Conservation (phyloP, 805 yeast genomes). For the Zygosaccharomyces lentus region DNA sequence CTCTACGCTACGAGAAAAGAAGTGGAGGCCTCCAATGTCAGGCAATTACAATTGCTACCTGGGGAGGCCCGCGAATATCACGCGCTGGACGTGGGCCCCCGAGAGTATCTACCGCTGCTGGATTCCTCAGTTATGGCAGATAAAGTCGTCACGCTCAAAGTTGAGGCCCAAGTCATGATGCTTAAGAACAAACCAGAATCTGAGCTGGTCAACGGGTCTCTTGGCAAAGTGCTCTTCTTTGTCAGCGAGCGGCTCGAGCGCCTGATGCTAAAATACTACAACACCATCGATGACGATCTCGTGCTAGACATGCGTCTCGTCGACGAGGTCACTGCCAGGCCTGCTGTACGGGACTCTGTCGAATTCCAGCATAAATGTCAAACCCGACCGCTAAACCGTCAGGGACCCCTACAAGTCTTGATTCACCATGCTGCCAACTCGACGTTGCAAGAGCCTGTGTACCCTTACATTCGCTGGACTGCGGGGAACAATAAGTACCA, state of each 20-base stretch:
- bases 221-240: slow-evolving; percentile 62
- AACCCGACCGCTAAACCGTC: slow-evolving; percentile 19
- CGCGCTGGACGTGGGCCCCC: slow-evolving; percentile 42
- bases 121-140: slow-evolving; percentile 70
- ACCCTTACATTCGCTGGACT: slow-evolving; percentile 37
- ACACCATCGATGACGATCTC: slow-evolving; percentile 27
- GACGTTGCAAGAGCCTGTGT: slow-evolving; percentile 15
- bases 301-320: slow-evolving; percentile 34
- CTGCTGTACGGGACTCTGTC: slow-evolving; percentile 19
- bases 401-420: slow-evolving; percentile 16
- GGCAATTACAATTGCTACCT: slow-evolving; percentile 45
- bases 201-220: slow-evolving; percentile 79
- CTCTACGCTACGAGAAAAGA: slow-evolving; percentile 81
- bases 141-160: slow-evolving; percentile 56
- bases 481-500: slow-evolving; percentile 25
- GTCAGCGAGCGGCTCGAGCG: slow-evolving; percentile 28
- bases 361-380: slow-evolving; percentile 29
- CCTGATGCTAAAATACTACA: slow-evolving; percentile 24
- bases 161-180: slow-evolving; percentile 93
- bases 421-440: slow-evolving; percentile 21
- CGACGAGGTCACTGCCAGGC: slow-evolving; percentile 30
- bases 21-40: slow-evolving; percentile 70
- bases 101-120: slow-evolving; percentile 36
- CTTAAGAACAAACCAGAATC: slow-evolving; percentile 71
- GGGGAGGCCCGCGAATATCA: slow-evolving; percentile 45